A percentile compares a stretch with the other conserved stretches of the same genome.
Evolutionary conservation across 2,329 filamentous ascomycete genomes (phyloP).

Genomic region (Penicillium hordei): DNA sequence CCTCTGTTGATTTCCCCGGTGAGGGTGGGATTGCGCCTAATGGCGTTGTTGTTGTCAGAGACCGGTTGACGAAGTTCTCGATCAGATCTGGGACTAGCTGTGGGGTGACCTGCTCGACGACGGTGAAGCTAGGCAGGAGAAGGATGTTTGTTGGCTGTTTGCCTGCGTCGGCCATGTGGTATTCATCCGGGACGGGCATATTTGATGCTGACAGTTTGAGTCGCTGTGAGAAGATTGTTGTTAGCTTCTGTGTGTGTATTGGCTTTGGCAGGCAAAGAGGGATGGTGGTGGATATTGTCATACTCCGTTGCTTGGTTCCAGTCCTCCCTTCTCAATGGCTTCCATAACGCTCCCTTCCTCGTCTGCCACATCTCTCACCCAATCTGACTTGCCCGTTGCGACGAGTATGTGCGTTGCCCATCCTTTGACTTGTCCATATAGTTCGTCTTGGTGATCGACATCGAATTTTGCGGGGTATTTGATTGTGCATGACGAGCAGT

Average conservation of each 20-base stretch:
- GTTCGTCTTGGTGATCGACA: conserved; percentile 71
- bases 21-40: conserved; percentile 47
- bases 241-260: conserved; percentile 6
- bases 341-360: conserved; percentile 85
- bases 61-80: conserved; percentile 64
- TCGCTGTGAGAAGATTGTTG: conserved; percentile 51
- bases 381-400: conserved; percentile 93
- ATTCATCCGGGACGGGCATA: conserved; percentile 72
- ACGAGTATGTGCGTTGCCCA: conserved; percentile 90
- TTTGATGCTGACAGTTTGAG: conserved; percentile 92
- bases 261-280: background rate
- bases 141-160: conserved; percentile 72
- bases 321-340: conserved; percentile 57
- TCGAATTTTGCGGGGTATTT: conserved; percentile 72
- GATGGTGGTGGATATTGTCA: conserved; percentile 10
- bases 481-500: conserved; percentile 79
- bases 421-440: conserved; percentile 82
- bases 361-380: conserved; percentile 84
- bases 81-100: conserved; percentile 71
- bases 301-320: conserved; percentile 47
- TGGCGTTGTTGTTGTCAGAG: conserved; percentile 71
- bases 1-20: background rate
- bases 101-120: conserved; percentile 82
- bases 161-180: conserved; percentile 57
- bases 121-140: conserved; percentile 78